These are phyloP conservation scores for Alloteropsis semialata DNA, from an alignment of 176 grass and related monocot genomes.

Conservation along the genomic window DNA sequence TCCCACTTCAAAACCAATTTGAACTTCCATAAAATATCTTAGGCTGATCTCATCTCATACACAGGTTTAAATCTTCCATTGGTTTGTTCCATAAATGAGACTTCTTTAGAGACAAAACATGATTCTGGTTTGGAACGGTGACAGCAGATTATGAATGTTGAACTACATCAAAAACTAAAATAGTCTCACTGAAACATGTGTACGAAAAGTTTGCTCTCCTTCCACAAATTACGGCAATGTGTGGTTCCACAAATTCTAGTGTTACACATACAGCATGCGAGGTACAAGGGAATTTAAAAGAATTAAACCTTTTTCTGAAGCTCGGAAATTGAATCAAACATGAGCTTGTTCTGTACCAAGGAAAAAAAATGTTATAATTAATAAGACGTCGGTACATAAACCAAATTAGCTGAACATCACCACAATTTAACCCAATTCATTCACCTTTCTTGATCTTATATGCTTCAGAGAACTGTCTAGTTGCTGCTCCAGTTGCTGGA, in stretches of 20 bases:
- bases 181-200: too few relatives aligned
- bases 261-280: neutral
- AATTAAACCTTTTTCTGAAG: conserved; percentile 71
- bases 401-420: neutral
- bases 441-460: conserved; percentile 91
- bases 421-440: conserved; percentile 6
- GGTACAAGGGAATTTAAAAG: neutral
- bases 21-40: neutral
- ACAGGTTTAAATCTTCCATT: neutral
- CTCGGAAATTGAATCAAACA: conserved; percentile 62
- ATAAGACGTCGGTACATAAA: neutral
- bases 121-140: neutral
- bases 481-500: conserved; percentile 85
- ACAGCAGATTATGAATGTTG: too few relatives aligned
- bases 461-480: conserved; percentile 74
- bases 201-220: too few relatives aligned
- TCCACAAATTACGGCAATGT: neutral
- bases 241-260: neutral
- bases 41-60: neutral
- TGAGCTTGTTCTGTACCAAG: conserved; percentile 51
- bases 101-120: neutral
- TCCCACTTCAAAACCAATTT: neutral
- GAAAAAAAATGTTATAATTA: conserved; percentile 11
- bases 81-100: neutral
- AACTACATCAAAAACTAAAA: too few relatives aligned